phyloP scores from a whole-genome alignment of 306 rosid species.

The Alnus glutinosa region DNA sequence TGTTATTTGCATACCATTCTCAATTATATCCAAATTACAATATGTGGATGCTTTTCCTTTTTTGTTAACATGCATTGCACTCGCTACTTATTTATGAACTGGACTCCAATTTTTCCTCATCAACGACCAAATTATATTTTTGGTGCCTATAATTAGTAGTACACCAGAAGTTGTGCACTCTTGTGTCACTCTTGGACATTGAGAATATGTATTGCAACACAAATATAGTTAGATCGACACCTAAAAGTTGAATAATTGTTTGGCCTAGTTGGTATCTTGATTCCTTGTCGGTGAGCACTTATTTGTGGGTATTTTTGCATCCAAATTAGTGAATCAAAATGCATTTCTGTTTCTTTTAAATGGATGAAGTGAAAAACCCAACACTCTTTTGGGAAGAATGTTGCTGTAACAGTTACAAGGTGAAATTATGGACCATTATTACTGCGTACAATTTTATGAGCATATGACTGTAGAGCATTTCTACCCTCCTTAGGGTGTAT shows the following conservation, averaged over 20 bases:
- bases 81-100: neutral
- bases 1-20: neutral
- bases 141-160: neutral
- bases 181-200: neutral
- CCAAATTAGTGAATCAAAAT: neutral
- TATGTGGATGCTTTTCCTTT: neutral
- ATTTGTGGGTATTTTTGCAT: neutral
- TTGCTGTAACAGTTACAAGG: neutral
- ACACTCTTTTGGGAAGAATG: neutral
- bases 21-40: neutral
- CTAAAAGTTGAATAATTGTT: neutral
- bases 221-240: neutral
- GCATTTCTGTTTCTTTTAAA: neutral
- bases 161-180: neutral
- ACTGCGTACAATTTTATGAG: neutral
- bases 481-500: neutral
- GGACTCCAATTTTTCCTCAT: neutral
- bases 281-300: neutral
- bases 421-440: neutral
- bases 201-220: neutral
- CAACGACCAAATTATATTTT: neutral
- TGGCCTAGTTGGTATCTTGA: neutral
- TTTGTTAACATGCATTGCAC: neutral
- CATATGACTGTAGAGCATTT: neutral
- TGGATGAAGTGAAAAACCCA: neutral